Percentiles rank a stretch among this genome's conserved stretches.
Evolutionary conservation across 345 rosid species (phyloP).

Genomic region (Rhizophora apiculata): DNA sequence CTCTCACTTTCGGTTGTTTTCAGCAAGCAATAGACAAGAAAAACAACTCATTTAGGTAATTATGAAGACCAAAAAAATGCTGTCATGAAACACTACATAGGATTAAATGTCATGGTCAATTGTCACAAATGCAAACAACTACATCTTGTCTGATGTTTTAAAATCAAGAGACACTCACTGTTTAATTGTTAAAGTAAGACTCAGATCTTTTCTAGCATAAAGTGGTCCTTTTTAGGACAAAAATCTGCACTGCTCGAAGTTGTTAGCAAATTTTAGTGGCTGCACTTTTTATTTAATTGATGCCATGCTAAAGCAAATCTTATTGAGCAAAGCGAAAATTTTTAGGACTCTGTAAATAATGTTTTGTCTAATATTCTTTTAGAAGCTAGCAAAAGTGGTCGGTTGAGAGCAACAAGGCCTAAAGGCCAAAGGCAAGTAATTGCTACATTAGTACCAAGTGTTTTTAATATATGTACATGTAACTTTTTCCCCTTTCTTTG

Average conservation of each 20-base stretch:
- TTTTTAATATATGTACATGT: neutral
- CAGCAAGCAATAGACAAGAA: slow-evolving; percentile 7
- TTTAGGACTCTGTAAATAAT: slow-evolving; percentile 52
- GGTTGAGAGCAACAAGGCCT: slow-evolving; percentile 29
- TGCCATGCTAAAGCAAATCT: slow-evolving; percentile 32
- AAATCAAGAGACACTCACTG: neutral
- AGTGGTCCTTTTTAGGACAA: neutral
- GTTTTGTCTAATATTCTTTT: slow-evolving; percentile 16
- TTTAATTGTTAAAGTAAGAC: neutral
- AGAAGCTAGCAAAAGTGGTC: slow-evolving; percentile 9
- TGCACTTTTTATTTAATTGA: slow-evolving; percentile 15
- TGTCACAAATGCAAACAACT: neutral
- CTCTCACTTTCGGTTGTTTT: slow-evolving; percentile 16
- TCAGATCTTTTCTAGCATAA: neutral
- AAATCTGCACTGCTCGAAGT: neutral
- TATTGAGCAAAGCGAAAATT: slow-evolving; percentile 68
- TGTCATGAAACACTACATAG: neutral
- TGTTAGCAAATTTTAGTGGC: slow-evolving; percentile 1
- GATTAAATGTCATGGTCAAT: neutral
- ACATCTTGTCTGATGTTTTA: neutral
- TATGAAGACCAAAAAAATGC: slow-evolving; percentile 18
- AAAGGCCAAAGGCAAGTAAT: neutral
- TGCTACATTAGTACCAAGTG: slow-evolving; percentile 6
- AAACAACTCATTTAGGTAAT: slow-evolving; percentile 17
- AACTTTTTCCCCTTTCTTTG: neutral